Evolutionary conservation across 225 moss, liverwort and hornwort species (phyloP), one percentile per base, ranked within the genome.

Genomic region (Lunularia cruciata): DNA sequence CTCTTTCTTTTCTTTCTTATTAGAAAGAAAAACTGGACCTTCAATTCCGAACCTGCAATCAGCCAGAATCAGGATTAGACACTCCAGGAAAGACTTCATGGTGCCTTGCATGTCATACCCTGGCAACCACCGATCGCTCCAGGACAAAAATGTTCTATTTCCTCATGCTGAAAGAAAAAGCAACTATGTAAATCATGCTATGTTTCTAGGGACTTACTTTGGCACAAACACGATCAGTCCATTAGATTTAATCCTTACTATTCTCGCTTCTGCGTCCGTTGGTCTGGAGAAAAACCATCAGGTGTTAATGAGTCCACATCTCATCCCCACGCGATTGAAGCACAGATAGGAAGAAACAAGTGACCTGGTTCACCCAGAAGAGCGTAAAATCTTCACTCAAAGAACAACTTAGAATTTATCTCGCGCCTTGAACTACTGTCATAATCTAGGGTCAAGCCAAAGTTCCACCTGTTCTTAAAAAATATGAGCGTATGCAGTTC

Each of bases 401-500:
- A n/a, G n/a, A n/a, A n/a, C n/a, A n/a, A n/a, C n/a, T n/a, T n/a
- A n/a, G n/a, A n/a, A n/a, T n/a, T n/a, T n/a, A n/a, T n/a, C n/a
- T n/a, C n/a, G n/a, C n/a, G n/a, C n/a, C n/a, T n/a, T n/a, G n/a
- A n/a, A n/a, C n/a, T n/a, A n/a, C n/a, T n/a, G n/a, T n/a, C n/a
- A n/a, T n/a, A n/a, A n/a, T n/a, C n/a, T n/a, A n/a, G n/a, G n/a
- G n/a, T n/a, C n/a, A n/a, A n/a, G n/a, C 15, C 20, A 47, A 65
- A 0, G 22, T 61, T 76, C 57, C 68, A 95, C 95, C 90, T 82
- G 55, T 86, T 89, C 73, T 73, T 87, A 67, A 98, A 98, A 69
- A 98, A 98, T 39, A 98, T 93, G 51, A 98, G 75, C 6, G 98
- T 98, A 60, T 98, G 98, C 11, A 98, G 89, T 81, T 93, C 98